phyloP scores from a whole-genome alignment of 2,329 filamentous ascomycete genomes.

The Truncatella angustata region DNA sequence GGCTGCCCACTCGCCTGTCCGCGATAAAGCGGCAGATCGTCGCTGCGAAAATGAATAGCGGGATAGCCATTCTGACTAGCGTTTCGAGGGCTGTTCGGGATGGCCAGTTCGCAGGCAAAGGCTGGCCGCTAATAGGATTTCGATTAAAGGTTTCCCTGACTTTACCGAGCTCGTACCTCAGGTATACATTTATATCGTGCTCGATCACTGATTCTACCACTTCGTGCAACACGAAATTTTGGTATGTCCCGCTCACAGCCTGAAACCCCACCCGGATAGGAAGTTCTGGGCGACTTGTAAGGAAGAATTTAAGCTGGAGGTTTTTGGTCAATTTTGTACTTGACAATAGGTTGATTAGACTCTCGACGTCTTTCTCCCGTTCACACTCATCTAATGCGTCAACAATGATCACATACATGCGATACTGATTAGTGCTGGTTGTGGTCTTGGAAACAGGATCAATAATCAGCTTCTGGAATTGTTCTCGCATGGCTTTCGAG shows the following conservation, averaged over 20 bases:
- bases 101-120: slow-evolving; percentile 9
- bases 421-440: background rate
- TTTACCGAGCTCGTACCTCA: slow-evolving; percentile 22
- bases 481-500: slow-evolving; percentile 27
- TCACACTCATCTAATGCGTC: slow-evolving; percentile 34
- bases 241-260: slow-evolving; percentile 19
- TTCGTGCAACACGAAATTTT: slow-evolving; percentile 32
- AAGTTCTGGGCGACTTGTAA: slow-evolving; percentile 39
- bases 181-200: slow-evolving; percentile 33
- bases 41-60: slow-evolving; percentile 34
- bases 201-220: slow-evolving; percentile 27
- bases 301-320: slow-evolving; percentile 28
- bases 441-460: slow-evolving; percentile 25
- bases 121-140: slow-evolving; percentile 4
- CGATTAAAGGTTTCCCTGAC: slow-evolving; percentile 24
- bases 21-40: slow-evolving; percentile 28
- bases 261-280: slow-evolving; percentile 32
- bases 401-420: slow-evolving; percentile 21
- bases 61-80: slow-evolving; percentile 22
- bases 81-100: background rate
- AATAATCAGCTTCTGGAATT: slow-evolving; percentile 40
- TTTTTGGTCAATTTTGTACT: slow-evolving; percentile 11
- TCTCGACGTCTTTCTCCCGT: slow-evolving; percentile 22
- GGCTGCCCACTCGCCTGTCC: slow-evolving; percentile 8
- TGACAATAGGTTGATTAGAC: slow-evolving; percentile 26